Conservation (phyloP, 352 stramenopile genomes). For the Pythium periplocum region DNA sequence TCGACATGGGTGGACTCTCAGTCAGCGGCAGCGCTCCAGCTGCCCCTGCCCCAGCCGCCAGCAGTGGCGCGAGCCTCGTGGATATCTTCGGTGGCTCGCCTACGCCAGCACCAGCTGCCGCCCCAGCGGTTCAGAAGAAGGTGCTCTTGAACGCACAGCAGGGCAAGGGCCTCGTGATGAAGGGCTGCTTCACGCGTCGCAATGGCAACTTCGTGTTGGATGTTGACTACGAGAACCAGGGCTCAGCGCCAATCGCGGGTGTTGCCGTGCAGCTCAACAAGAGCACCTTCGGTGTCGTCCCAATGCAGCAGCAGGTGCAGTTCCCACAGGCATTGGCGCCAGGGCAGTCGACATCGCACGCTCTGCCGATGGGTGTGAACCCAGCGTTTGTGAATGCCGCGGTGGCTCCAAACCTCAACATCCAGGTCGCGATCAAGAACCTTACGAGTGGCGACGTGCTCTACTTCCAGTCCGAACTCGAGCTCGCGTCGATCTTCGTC, state of each 20-base stretch:
- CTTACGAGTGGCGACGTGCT: slow-evolving; percentile 91
- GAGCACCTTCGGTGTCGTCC: slow-evolving; percentile 95
- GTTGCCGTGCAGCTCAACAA: slow-evolving; percentile 98
- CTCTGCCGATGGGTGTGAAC: slow-evolving; percentile 76
- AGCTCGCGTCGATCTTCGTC: slow-evolving; percentile 88
- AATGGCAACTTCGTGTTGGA: slow-evolving; percentile 66
- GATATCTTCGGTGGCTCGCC: slow-evolving; percentile 81
- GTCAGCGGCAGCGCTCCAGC: slow-evolving; percentile 47
- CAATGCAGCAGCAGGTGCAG: slow-evolving; percentile 88
- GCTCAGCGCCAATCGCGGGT: slow-evolving; percentile 75
- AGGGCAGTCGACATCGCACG: slow-evolving; percentile 73
- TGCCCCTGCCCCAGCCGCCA: slow-evolving; percentile 23
- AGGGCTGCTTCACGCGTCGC: slow-evolving; percentile 59
- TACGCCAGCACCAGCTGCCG: slow-evolving; percentile 25
- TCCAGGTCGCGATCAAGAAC: slow-evolving; percentile 98
- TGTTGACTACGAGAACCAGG: slow-evolving; percentile 87
- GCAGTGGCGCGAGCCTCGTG: slow-evolving; percentile 38
- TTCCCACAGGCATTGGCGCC: slow-evolving; percentile 58
- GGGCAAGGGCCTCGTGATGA: slow-evolving; percentile 90
- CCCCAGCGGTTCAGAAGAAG: slow-evolving; percentile 52
- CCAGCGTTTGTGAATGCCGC: slow-evolving; percentile 69
- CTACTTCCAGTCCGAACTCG: slow-evolving; percentile 94
- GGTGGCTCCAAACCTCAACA: slow-evolving; percentile 63
- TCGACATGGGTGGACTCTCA: slow-evolving; percentile 86
- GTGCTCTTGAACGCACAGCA: slow-evolving; percentile 69